A percentile compares a stretch with the other conserved stretches of the same genome.
These are phyloP conservation scores for Myriosclerotinia curreyana DNA, from an alignment of 2,329 filamentous ascomycete genomes.

Conservation along the genomic window DNA sequence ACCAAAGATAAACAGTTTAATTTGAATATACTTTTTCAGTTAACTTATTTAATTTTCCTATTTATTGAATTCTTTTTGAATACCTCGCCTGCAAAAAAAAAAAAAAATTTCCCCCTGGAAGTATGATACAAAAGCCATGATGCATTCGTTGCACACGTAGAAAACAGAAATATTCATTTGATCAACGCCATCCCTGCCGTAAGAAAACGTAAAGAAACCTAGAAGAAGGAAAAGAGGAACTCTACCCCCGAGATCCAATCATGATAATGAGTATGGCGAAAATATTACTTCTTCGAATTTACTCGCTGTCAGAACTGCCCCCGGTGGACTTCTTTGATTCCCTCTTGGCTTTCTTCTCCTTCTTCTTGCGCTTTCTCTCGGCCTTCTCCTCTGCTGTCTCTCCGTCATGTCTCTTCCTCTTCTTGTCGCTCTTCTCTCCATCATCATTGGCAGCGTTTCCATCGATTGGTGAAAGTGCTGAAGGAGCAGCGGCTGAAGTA, in stretches of 20 bases:
- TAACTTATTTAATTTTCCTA: constrained; percentile 3
- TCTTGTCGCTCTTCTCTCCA: constrained; percentile 62
- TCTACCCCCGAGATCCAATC: not conserved
- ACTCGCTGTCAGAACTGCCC: constrained; percentile 49
- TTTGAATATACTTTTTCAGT: not conserved
- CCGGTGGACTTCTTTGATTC: constrained; percentile 47
- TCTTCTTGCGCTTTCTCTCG: constrained; percentile 50
- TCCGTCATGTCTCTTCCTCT: constrained; percentile 77
- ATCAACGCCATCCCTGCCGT: constrained; percentile 18
- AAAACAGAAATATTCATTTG: constrained; percentile 14
- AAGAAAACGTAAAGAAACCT: constrained; percentile 3
- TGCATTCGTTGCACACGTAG: constrained; percentile 14
- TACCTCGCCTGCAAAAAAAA: constrained; percentile 16
- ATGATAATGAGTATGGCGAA: constrained; percentile 2
- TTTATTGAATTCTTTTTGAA: constrained; percentile 9
- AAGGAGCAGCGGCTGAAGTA: constrained; percentile 41
- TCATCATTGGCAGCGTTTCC: constrained; percentile 50
- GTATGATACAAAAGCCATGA: constrained; percentile 19
- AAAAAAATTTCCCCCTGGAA: no score
- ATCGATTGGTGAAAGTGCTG: constrained; percentile 41
- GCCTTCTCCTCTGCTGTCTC: constrained; percentile 66
- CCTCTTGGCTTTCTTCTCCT: constrained; percentile 52
- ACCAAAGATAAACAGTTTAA: not conserved
- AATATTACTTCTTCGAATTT: constrained; percentile 23
- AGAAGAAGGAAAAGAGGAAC: constrained; percentile 8